Evolutionary conservation across 768 basidiomycete species (phyloP).

Genomic region (Cubamyces sp.): DNA sequence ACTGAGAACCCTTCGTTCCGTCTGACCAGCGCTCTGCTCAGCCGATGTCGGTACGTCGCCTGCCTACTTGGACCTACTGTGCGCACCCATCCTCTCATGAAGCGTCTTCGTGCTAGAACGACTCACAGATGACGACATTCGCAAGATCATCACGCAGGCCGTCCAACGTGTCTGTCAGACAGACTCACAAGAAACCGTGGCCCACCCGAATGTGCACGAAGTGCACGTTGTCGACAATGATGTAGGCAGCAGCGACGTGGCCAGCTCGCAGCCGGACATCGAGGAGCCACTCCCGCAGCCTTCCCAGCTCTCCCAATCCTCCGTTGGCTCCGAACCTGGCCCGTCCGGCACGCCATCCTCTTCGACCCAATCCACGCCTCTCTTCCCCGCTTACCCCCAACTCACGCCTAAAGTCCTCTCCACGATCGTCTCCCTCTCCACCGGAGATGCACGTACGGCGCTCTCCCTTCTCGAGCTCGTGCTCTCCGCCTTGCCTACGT

Average conservation of each 20-base stretch:
- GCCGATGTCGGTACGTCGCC: conserved; percentile 68
- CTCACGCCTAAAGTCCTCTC: conserved; percentile 51
- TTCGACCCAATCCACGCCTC: conserved; percentile 4
- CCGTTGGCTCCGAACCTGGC: conserved; percentile 22
- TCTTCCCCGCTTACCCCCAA: conserved; percentile 39
- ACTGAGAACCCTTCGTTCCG: conserved; percentile 92
- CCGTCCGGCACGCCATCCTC: conserved; percentile 21
- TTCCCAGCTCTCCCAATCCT: conserved; percentile 24
- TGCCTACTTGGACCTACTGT: not conserved
- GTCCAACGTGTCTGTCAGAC: conserved; percentile 39
- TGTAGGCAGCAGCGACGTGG: conserved; percentile 19
- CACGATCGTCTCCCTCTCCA: conserved; percentile 56
- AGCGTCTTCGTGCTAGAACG: conserved; percentile 78
- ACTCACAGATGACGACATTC: conserved; percentile 65
- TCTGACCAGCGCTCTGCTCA: conserved; percentile 69
- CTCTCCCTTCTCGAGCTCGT: conserved; percentile 77
- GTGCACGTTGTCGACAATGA: conserved; percentile 4
- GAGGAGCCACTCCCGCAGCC: conserved; percentile 22
- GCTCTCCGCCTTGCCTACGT: conserved; percentile 46
- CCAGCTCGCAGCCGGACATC: conserved; percentile 28
- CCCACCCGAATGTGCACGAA: not conserved
- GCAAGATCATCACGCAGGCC: conserved; percentile 60
- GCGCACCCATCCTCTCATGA: conserved; percentile 27
- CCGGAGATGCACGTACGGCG: conserved; percentile 78
- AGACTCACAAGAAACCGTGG: not conserved